A percentile compares a stretch with the other conserved stretches of the same genome.
Evolutionary conservation across 441 rosid genomes (phyloP).

Genomic region (Isatis lusitanica): DNA sequence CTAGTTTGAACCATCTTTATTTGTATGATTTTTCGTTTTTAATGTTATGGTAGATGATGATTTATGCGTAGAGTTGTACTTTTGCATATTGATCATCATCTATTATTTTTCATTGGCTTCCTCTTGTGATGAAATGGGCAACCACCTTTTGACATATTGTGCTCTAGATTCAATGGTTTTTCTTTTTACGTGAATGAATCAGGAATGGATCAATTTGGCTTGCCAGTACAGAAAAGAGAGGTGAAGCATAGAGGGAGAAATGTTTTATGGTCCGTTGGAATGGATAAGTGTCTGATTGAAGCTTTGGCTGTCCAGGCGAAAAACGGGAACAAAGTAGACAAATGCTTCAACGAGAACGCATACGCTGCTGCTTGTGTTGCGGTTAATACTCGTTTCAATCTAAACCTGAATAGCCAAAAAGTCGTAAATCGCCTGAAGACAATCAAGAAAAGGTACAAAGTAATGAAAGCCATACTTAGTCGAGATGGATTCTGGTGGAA

Average conservation of each 20-base stretch:
- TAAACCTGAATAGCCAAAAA: slow-evolving; percentile 78
- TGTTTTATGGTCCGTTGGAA: slow-evolving; percentile 88
- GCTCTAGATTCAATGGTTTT: background rate
- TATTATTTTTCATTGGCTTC: background rate
- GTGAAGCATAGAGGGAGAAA: slow-evolving; percentile 90
- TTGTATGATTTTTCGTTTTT: background rate
- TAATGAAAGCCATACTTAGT: slow-evolving; percentile 75
- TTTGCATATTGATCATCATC: background rate
- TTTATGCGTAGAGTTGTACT: background rate
- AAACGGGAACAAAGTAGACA: slow-evolving; percentile 82
- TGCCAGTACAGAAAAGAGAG: slow-evolving; percentile 61
- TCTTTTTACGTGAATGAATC: slow-evolving; percentile 6
- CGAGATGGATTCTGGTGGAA: slow-evolving; percentile 84
- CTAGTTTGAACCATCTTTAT: background rate
- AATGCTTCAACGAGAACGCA: slow-evolving; percentile 83
- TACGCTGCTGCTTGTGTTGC: slow-evolving; percentile 77
- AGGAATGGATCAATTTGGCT: slow-evolving; percentile 73
- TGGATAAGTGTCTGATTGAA: slow-evolving; percentile 91
- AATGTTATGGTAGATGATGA: background rate
- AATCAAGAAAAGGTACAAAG: slow-evolving; percentile 81
- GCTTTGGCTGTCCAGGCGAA: slow-evolving; percentile 76
- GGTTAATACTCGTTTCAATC: slow-evolving; percentile 66
- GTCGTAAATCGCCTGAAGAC: slow-evolving; percentile 84
- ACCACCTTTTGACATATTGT: background rate
- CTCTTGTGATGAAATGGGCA: background rate